Evolutionary conservation across 345 rosid genomes (phyloP).

Genomic region (Pelargonium nanum): DNA sequence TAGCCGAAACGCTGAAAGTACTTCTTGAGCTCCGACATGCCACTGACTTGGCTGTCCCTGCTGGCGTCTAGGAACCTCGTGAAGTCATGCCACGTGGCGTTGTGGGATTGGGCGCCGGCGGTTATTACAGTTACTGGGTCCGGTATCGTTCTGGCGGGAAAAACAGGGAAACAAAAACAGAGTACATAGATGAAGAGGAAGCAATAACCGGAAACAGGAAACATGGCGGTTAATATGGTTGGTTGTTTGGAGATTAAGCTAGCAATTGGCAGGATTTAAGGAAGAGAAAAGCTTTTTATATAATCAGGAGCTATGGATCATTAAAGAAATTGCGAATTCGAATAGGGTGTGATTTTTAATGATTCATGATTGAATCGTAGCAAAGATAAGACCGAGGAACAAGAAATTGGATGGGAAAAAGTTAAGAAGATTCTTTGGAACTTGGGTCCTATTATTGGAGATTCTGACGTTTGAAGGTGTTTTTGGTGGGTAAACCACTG

Average conservation of each 20-base stretch:
- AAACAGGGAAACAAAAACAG: not conserved
- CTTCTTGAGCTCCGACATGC: conserved; percentile 21
- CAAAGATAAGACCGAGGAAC: no score
- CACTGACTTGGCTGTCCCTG: conserved; percentile 13
- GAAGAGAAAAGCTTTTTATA: no score
- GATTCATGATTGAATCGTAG: not conserved
- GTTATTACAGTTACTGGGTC: not conserved
- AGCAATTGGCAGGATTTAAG: no score
- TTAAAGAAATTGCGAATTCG: not conserved
- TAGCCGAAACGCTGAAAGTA: conserved; percentile 27
- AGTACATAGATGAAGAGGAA: not conserved
- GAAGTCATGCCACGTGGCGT: conserved; percentile 19
- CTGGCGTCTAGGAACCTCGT: conserved; percentile 11
- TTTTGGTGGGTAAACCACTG: no score
- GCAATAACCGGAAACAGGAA: no score
- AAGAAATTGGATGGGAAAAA: no score
- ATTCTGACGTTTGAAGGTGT: no score
- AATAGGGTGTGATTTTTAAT: no score
- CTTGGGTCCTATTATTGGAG: no score
- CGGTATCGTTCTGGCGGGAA: conserved; percentile 9
- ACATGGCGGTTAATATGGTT: not conserved
- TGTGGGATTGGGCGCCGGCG: not conserved
- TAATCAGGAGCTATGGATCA: not conserved
- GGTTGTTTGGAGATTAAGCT: no score
- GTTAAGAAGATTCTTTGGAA: no score